Base-by-base conservation (phyloP, 202 grass and related monocot genomes). In the Elaeis oleifera region DNA sequence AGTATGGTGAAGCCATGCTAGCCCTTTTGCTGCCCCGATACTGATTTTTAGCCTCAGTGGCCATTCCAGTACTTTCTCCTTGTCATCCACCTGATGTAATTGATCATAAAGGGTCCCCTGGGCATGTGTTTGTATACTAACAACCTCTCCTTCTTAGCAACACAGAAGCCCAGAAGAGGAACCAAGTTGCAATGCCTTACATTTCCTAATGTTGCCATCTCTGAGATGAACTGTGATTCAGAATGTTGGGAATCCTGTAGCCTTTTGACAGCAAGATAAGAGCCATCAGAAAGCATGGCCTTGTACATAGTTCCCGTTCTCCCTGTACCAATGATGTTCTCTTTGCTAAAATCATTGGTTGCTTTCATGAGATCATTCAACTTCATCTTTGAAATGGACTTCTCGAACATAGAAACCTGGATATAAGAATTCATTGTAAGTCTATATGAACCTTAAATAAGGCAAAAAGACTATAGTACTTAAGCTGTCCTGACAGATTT, bases 351-450 rank as follows among this genome's bases (percentile, higher is more conserved):
- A 71, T 99, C 80, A 9, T 76, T 70, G 22, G 94, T 99, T 67
- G 94, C 85, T 70, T 79, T 86, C 80, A 92, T 76, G 19, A 99
- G 74, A 72, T 99, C 94, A 64, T 74, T 86, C 19, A 99, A 54
- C 56, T 99, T 89, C 94, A 99, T 99, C 69, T 92, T 92, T 19
- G 85, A 77, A 55, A 99, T 82, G 0, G 94, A 89, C 69, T 89
- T 92, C 74, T 92, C 88, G 70, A 99, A 99, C 94, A 92, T 92
- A 0, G 88, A 89, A 56, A 99, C 83, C 94, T 99, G 77, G 50
- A 75, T 16, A 53, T 61, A 4, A 62, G 51, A 83, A 69, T 61
- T 51, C 26, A 3, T 44, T 44, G 36, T 44, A 44, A 39, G 36
- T 39, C 9, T 44, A 14, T 44, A 11, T 44, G 36, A 13, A 44